phyloP scores from a whole-genome alignment of 2,329 filamentous ascomycete species.

The Ustulina deusta region DNA sequence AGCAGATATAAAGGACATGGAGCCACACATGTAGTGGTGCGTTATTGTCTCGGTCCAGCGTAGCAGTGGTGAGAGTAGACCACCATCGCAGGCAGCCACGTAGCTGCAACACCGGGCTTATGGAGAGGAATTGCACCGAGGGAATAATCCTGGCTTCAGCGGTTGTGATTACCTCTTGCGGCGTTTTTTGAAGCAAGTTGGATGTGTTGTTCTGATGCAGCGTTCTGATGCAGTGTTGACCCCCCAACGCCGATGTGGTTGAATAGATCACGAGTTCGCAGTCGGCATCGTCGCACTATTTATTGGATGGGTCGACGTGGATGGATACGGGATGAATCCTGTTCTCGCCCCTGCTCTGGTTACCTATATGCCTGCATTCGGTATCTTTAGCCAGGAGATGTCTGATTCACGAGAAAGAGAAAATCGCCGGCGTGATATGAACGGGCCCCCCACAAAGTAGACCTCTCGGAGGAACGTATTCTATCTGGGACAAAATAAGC shows the following conservation, averaged over 20 bases:
- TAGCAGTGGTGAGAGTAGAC: constrained; percentile 1
- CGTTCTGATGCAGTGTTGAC: constrained; percentile 7
- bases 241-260: neutral
- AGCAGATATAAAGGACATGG: neutral
- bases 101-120: neutral
- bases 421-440: neutral
- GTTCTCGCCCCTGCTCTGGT: neutral
- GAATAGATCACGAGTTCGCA: neutral
- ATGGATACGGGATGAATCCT: neutral
- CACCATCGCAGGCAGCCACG: neutral
- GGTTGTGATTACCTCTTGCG: neutral
- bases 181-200: neutral
- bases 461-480: neutral
- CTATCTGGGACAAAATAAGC: neutral
- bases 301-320: neutral
- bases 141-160: constrained; percentile 12
- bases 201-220: too few species aligned
- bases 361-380: neutral
- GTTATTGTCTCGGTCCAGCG: constrained; percentile 4
- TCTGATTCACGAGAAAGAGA: neutral
- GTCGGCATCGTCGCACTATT: constrained; percentile 1
- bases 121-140: neutral
- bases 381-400: neutral
- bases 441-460: neutral
- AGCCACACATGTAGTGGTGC: neutral